phyloP scores from a whole-genome alignment of 148 eudicot species.

The Amaranthus palmeri region DNA sequence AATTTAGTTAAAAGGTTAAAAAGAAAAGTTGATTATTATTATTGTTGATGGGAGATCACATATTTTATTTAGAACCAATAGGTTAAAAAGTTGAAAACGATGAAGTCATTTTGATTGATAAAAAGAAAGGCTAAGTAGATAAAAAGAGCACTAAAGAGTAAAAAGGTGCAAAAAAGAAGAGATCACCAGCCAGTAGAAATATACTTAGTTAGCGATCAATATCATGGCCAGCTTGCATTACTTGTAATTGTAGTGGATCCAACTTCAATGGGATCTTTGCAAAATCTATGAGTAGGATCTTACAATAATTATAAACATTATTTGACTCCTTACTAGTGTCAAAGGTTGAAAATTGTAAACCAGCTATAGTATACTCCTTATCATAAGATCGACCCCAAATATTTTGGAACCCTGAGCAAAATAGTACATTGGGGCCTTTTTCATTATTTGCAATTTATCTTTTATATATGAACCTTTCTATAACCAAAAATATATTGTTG shows the following conservation, averaged over 20 bases:
- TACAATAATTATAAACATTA: neutral
- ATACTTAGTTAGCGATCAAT: neutral
- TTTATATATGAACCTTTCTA: too few species aligned
- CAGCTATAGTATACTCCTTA: neutral
- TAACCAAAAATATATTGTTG: too few species aligned
- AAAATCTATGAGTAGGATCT: neutral
- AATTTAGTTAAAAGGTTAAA: too few species aligned
- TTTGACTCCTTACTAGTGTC: conserved; percentile 3
- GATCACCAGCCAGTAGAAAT: neutral
- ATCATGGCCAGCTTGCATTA: neutral
- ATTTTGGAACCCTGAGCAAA: neutral
- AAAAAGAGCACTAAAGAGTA: neutral
- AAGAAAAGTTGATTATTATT: too few species aligned
- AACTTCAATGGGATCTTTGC: neutral
- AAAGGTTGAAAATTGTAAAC: conserved; percentile 13
- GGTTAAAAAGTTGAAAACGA: neutral
- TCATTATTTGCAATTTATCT: too few species aligned
- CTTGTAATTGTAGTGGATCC: conserved; percentile 6
- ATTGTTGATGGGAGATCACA: too few species aligned
- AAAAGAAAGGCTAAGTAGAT: neutral
- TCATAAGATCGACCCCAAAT: neutral
- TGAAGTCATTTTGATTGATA: too few species aligned
- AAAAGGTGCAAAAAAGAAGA: neutral
- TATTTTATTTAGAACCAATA: neutral
- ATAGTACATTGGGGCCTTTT: too few species aligned